A percentile compares a stretch with the other conserved stretches of the same genome.
Conservation (phyloP, 192 early-diverging fungal genomes). For the Mortierella antarctica region DNA sequence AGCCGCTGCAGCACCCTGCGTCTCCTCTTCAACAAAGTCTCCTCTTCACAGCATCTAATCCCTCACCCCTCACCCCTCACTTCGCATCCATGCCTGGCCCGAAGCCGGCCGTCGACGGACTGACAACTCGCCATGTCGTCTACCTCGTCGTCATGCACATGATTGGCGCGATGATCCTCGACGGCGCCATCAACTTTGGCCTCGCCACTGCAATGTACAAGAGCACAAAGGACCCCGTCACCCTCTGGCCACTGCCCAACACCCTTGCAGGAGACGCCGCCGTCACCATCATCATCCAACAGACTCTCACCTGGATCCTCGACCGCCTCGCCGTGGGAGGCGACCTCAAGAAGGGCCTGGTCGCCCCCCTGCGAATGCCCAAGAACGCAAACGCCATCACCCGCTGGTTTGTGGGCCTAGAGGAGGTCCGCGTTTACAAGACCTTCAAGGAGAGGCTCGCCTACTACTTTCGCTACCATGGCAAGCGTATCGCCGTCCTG, state of each 20-base stretch:
- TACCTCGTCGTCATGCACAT: constrained; percentile 31
- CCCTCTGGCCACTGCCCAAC: constrained; percentile 31
- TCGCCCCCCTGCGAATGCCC: constrained; percentile 27
- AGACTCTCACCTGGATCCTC: constrained; percentile 28
- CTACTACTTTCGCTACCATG: constrained; percentile 10
- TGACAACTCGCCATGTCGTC: constrained; percentile 30
- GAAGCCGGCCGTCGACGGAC: constrained; percentile 3
- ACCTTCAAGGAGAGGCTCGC: background rate
- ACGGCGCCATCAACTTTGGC: constrained; percentile 43
- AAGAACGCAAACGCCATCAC: constrained; percentile 10
- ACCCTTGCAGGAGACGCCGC: constrained; percentile 27
- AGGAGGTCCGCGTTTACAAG: constrained; percentile 7
- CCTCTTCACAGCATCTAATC: background rate
- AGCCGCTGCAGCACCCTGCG: too few relatives aligned
- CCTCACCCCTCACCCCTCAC: background rate
- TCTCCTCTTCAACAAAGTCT: background rate
- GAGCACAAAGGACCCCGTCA: constrained; percentile 8
- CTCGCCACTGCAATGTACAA: constrained; percentile 47
- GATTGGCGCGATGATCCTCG: constrained; percentile 31
- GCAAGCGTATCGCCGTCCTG: background rate
- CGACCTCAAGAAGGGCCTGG: constrained; percentile 20
- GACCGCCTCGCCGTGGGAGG: constrained; percentile 17
- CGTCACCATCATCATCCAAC: constrained; percentile 38
- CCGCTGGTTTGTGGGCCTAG: constrained; percentile 36
- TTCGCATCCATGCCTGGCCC: constrained; percentile 6